Conservation (phyloP, 768 basidiomycete genomes). For the Amanita rubescens region DNA sequence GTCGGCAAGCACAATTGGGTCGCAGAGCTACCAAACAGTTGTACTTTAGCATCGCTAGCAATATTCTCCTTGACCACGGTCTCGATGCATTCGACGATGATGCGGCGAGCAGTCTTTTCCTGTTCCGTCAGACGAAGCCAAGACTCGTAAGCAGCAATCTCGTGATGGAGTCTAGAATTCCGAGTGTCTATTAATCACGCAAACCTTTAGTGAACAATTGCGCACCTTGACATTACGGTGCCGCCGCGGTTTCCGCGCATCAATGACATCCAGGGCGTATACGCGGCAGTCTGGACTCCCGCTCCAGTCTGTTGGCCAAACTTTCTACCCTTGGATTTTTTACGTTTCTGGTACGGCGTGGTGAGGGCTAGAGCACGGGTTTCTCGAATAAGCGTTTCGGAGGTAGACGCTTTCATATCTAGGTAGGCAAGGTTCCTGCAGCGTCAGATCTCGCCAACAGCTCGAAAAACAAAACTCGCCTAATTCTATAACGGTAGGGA, state of each 20-base stretch:
- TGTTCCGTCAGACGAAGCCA: conserved; percentile 47
- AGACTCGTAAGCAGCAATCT: conserved; percentile 48
- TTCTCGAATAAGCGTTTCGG: background rate
- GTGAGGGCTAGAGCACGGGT: background rate
- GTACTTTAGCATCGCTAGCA: conserved; percentile 33
- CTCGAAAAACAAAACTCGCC: too few species aligned
- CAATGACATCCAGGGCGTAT: background rate
- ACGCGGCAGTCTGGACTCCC: background rate
- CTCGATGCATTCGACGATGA: conserved; percentile 39
- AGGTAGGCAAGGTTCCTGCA: background rate
- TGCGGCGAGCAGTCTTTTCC: conserved; percentile 41
- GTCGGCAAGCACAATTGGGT: conserved; percentile 55
- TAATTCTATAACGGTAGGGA: too few species aligned
- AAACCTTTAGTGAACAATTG: background rate
- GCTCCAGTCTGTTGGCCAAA: background rate
- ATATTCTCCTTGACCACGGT: conserved; percentile 38
- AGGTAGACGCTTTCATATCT: background rate
- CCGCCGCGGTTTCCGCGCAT: background rate
- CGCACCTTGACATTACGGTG: background rate
- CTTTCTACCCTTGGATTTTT: background rate
- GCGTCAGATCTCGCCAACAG: background rate
- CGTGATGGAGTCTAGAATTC: conserved; percentile 47
- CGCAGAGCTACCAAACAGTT: conserved; percentile 55
- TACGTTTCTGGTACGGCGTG: background rate
- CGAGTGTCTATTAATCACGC: too few species aligned